A percentile compares a stretch with the other conserved stretches of the same genome.
phyloP scores from a whole-genome alignment of 257 asterid species.

The Jasminum sambac region DNA sequence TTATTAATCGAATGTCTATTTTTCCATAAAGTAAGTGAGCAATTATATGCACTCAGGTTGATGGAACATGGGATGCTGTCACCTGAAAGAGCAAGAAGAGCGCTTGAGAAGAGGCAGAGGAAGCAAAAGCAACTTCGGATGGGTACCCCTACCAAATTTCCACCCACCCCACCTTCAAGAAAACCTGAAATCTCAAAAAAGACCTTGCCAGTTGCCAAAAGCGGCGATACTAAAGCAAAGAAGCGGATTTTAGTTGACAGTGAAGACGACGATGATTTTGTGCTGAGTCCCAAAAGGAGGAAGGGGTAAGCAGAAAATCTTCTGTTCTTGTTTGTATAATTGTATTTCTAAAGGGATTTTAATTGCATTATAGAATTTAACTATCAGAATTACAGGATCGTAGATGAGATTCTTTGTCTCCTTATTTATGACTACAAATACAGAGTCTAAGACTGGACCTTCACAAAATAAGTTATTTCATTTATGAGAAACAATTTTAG shows the following conservation, averaged over 20 bases:
- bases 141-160: slow-evolving; percentile 73
- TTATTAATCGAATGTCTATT: background rate
- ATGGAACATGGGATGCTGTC: slow-evolving; percentile 92
- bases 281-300: slow-evolving; percentile 65
- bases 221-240: slow-evolving; percentile 62
- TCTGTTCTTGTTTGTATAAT: slow-evolving; percentile 22
- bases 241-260: slow-evolving; percentile 47
- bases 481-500: background rate
- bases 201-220: slow-evolving; percentile 51
- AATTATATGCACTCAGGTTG: slow-evolving; percentile 46
- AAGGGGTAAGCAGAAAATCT: slow-evolving; percentile 41
- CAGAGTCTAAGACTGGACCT: background rate
- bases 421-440: slow-evolving; percentile 23
- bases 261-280: slow-evolving; percentile 60
- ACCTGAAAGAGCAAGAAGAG: slow-evolving; percentile 74
- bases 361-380: slow-evolving; percentile 6
- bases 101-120: slow-evolving; percentile 79
- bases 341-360: background rate
- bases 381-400: background rate
- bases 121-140: slow-evolving; percentile 69
- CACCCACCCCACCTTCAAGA: slow-evolving; percentile 40
- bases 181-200: slow-evolving; percentile 61
- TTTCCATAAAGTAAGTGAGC: background rate
- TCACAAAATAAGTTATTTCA: background rate
- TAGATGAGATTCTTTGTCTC: slow-evolving; percentile 24